These are phyloP conservation scores for Epichloe aotearoae DNA, from an alignment of 2,329 filamentous ascomycete genomes.

Conservation along the genomic window DNA sequence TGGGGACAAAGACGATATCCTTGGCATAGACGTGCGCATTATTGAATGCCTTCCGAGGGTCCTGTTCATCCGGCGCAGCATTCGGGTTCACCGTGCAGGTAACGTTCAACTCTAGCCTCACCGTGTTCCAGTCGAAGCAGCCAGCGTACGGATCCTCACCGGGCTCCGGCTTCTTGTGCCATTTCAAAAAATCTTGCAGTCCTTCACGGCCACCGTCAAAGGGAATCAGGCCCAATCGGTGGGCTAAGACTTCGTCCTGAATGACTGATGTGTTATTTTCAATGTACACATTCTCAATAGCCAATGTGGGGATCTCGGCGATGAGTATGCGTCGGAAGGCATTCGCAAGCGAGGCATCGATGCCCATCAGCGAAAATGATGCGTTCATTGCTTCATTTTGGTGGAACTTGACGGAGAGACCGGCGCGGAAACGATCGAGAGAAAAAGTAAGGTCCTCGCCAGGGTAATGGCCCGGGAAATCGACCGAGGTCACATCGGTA, in stretches of 20 bases:
- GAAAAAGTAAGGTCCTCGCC: slow-evolving; percentile 79
- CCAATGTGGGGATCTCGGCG: slow-evolving; percentile 84
- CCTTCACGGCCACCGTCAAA: slow-evolving; percentile 69
- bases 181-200: slow-evolving; percentile 66
- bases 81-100: slow-evolving; percentile 69
- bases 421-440: slow-evolving; percentile 55
- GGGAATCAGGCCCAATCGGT: slow-evolving; percentile 80
- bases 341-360: slow-evolving; percentile 90
- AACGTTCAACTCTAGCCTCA: slow-evolving; percentile 63
- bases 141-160: slow-evolving; percentile 48
- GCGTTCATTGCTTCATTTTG: slow-evolving; percentile 64
- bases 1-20: slow-evolving; percentile 64
- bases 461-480: slow-evolving; percentile 83
- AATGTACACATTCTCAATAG: slow-evolving; percentile 87
- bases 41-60: slow-evolving; percentile 73
- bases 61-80: slow-evolving; percentile 58
- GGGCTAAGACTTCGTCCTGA: slow-evolving; percentile 90
- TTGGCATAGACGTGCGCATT: slow-evolving; percentile 73
- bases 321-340: slow-evolving; percentile 95
- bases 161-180: slow-evolving; percentile 57
- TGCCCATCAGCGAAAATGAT: slow-evolving; percentile 80
- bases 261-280: slow-evolving; percentile 96
- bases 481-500: slow-evolving; percentile 74
- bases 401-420: slow-evolving; percentile 70
- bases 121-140: slow-evolving; percentile 72